A percentile compares a stretch with the other conserved stretches of the same genome.
Evolutionary conservation across 1,284 basidiomycete genomes (phyloP).

Genomic region (Ceratobasidium theobromae): DNA sequence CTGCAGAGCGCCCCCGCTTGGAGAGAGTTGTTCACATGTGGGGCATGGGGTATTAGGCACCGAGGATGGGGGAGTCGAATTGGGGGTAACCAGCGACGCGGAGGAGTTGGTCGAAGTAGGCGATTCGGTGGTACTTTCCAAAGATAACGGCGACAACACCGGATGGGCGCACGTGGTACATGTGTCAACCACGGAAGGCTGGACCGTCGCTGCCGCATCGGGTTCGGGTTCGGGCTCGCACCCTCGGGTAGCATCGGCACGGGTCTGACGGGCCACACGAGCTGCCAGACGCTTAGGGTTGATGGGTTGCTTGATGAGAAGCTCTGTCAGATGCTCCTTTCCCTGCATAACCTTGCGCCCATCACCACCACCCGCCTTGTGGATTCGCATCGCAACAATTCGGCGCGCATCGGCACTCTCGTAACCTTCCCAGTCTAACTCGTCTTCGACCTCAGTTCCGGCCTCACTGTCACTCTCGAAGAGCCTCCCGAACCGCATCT

Average conservation of each 20-base stretch:
- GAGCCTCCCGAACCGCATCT: slow-evolving; percentile 25
- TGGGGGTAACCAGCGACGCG: slow-evolving; percentile 8
- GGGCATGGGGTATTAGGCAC: slow-evolving; percentile 26
- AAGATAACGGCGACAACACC: not conserved
- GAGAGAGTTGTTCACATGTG: slow-evolving; percentile 18
- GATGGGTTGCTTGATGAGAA: slow-evolving; percentile 14
- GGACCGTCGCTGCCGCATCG: not conserved
- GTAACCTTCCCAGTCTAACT: slow-evolving; percentile 27
- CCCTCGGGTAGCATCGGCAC: not conserved
- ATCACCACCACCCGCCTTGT: slow-evolving; percentile 11
- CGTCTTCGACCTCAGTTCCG: slow-evolving; percentile 28
- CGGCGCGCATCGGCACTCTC: slow-evolving; percentile 26
- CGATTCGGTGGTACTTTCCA: not conserved
- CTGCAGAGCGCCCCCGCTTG: slow-evolving; percentile 10
- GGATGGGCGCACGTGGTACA: slow-evolving; percentile 2
- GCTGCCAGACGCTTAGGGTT: slow-evolving; percentile 5
- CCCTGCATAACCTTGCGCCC: slow-evolving; percentile 26
- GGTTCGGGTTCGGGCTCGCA: slow-evolving; percentile 4
- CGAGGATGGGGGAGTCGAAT: slow-evolving; percentile 18
- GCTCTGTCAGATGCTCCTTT: not conserved
- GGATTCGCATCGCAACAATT: slow-evolving; percentile 15
- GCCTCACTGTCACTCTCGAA: slow-evolving; percentile 29
- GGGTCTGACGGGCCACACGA: not conserved
- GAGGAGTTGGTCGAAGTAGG: slow-evolving; percentile 5
- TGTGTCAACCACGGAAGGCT: slow-evolving; percentile 2